Conservation (phyloP, 106 monocot species). For the Cymbidium sinense region DNA sequence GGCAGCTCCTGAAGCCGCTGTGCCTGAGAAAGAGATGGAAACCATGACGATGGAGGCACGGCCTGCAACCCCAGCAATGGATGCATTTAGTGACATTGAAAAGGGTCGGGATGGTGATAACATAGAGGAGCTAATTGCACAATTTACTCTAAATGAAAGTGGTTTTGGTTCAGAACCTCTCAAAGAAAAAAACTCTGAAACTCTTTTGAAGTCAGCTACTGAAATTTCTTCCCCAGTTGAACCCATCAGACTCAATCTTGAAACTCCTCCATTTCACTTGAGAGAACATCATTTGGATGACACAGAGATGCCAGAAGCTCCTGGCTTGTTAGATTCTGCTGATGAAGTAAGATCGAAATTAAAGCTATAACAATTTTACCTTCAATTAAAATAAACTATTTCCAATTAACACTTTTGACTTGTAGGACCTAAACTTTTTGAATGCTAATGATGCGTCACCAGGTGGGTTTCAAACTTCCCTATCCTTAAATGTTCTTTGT, state of each 20-base stretch:
- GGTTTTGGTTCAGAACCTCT: constrained; percentile 19
- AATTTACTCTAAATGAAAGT: constrained; percentile 12
- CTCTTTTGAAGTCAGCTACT: constrained; percentile 12
- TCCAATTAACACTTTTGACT: background rate
- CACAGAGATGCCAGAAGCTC: constrained; percentile 11
- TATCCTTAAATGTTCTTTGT: background rate
- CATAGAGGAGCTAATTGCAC: constrained; percentile 12
- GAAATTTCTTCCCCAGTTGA: constrained; percentile 12
- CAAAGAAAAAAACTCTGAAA: constrained; percentile 13
- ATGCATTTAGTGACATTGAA: constrained; percentile 11
- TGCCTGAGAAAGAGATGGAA: constrained; percentile 7
- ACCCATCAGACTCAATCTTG: constrained; percentile 8
- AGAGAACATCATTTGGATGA: constrained; percentile 26
- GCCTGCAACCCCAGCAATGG: background rate
- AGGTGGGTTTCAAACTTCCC: background rate
- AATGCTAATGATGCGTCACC: background rate
- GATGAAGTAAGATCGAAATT: constrained; percentile 9
- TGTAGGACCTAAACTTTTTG: constrained; percentile 8
- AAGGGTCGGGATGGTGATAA: constrained; percentile 4
- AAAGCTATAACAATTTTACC: background rate
- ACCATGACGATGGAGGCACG: constrained; percentile 1
- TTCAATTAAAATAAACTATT: background rate
- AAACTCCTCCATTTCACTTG: constrained; percentile 19
- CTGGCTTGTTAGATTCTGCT: constrained; percentile 23
- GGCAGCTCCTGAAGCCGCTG: background rate